phyloP scores from a whole-genome alignment of 768 basidiomycete genomes.

The Naganishia randhawae region DNA sequence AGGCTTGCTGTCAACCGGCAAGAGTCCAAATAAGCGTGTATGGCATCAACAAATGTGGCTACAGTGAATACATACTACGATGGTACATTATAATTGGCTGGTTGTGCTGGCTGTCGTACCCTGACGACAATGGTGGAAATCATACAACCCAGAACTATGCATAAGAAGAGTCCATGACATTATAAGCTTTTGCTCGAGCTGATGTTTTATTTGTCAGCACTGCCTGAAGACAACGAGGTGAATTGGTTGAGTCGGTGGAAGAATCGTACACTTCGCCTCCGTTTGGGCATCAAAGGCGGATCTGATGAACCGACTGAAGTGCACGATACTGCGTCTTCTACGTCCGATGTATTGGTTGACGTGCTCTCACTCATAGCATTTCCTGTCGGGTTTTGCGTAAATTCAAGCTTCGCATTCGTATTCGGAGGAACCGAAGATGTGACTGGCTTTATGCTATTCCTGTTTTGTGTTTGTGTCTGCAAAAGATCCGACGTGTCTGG shows the following conservation, averaged over 20 bases:
- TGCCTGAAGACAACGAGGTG: slow-evolving; percentile 20
- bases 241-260: slow-evolving; percentile 23
- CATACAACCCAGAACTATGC: neutral
- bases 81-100: neutral
- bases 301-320: neutral
- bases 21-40: neutral
- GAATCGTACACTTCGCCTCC: slow-evolving; percentile 25
- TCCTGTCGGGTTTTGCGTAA: neutral
- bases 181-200: neutral
- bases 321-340: neutral
- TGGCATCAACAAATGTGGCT: neutral
- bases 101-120: neutral
- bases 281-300: neutral
- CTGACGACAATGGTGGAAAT: neutral
- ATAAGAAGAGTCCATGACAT: neutral
- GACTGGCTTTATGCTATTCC: neutral
- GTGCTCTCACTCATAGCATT: neutral
- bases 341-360: neutral
- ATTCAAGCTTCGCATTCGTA: neutral
- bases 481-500: neutral
- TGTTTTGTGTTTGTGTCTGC: neutral
- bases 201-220: slow-evolving; percentile 16
- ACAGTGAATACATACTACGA: neutral
- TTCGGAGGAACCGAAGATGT: too few relatives aligned
- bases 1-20: too few relatives aligned